These are phyloP conservation scores for Butyriboletus loyo DNA, from an alignment of 768 basidiomycete species.

Conservation along the genomic window DNA sequence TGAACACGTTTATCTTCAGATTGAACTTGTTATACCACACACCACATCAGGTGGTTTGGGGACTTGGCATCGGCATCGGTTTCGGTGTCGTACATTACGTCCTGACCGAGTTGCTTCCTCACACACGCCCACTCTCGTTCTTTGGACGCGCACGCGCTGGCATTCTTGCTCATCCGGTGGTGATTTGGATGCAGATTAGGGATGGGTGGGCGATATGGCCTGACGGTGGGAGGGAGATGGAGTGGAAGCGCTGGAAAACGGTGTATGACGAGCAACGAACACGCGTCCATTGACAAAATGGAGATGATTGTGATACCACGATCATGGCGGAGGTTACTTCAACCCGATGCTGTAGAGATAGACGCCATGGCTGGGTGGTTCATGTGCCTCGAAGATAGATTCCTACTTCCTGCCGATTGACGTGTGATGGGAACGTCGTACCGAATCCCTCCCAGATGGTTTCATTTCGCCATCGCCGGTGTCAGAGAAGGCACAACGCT, in stretches of 20 bases:
- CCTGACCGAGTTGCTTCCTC: constrained; percentile 57
- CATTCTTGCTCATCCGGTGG: constrained; percentile 55
- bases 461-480: no score
- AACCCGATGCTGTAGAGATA: constrained; percentile 13
- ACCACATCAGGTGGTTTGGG: constrained; percentile 71
- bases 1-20: constrained; percentile 34
- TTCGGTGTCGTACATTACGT: constrained; percentile 56
- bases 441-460: no score
- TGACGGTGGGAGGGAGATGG: constrained; percentile 72
- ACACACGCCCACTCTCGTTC: constrained; percentile 47
- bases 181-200: constrained; percentile 64
- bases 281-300: constrained; percentile 10
- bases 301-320: constrained; percentile 18
- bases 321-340: constrained; percentile 50
- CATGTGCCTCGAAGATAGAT: neutral
- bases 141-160: constrained; percentile 48
- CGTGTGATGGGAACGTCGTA: no score
- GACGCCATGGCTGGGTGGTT: neutral
- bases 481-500: no score
- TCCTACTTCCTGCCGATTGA: no score
- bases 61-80: constrained; percentile 57
- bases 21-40: constrained; percentile 74
- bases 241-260: constrained; percentile 65
- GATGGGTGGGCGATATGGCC: constrained; percentile 82
- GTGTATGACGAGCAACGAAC: constrained; percentile 47